Evolutionary conservation across 2,329 filamentous ascomycete species (phyloP).

Genomic region (Penicillium thymicola): DNA sequence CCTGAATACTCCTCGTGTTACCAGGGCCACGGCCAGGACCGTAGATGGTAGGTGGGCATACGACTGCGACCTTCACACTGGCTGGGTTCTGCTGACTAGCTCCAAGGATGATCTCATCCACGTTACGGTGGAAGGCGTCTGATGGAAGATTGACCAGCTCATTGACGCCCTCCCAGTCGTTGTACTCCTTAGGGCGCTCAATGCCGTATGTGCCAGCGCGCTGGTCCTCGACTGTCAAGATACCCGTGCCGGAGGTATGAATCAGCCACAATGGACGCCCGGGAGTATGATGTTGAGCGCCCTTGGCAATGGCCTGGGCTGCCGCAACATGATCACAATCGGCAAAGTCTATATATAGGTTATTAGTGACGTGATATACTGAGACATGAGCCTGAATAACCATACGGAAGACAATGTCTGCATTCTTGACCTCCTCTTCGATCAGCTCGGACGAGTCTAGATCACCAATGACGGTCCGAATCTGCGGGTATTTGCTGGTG

Average conservation of each 20-base stretch:
- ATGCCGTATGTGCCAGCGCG: slow-evolving; percentile 40
- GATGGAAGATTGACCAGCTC: slow-evolving; percentile 43
- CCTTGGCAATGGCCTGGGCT: slow-evolving; percentile 42
- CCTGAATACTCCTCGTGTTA: slow-evolving; percentile 41
- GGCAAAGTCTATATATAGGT: slow-evolving; percentile 33
- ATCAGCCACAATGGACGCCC: slow-evolving; percentile 42
- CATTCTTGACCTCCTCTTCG: slow-evolving; percentile 45
- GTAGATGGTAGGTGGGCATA: slow-evolving; percentile 44
- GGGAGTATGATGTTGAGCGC: slow-evolving; percentile 34
- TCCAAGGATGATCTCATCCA: slow-evolving; percentile 40
- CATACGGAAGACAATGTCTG: slow-evolving; percentile 48
- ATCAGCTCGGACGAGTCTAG: slow-evolving; percentile 42
- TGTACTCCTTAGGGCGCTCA: slow-evolving; percentile 43
- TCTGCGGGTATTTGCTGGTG: slow-evolving; percentile 39
- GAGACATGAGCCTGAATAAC: neutral
- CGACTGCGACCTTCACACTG: slow-evolving; percentile 37
- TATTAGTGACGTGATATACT: neutral
- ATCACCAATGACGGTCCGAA: slow-evolving; percentile 44
- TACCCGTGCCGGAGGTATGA: slow-evolving; percentile 46
- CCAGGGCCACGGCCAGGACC: slow-evolving; percentile 38
- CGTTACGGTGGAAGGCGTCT: slow-evolving; percentile 40
- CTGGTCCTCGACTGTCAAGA: slow-evolving; percentile 43
- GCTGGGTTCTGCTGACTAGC: slow-evolving; percentile 25
- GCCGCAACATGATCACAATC: slow-evolving; percentile 45
- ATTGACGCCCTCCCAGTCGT: slow-evolving; percentile 46